These are phyloP conservation scores for Pyrrhoderma noxium DNA, from an alignment of 1,284 basidiomycete species.

Conservation along the genomic window DNA sequence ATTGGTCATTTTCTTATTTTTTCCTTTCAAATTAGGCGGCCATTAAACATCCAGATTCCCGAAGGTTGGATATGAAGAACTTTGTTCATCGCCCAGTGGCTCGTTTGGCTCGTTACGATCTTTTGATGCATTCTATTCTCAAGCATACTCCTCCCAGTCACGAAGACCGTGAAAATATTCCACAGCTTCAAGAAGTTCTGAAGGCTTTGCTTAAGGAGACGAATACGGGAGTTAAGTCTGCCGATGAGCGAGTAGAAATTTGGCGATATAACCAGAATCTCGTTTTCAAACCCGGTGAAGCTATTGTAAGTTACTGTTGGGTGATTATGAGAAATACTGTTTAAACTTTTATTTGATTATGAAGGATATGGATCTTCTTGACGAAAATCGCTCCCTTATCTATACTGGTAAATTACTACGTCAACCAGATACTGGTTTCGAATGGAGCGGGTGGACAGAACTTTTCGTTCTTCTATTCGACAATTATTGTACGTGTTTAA, in stretches of 20 bases:
- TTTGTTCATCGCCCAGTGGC: conserved; percentile 89
- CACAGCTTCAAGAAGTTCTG: conserved; percentile 80
- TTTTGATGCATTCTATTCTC: conserved; percentile 75
- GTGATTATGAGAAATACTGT: background rate
- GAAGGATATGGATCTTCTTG: conserved; percentile 81
- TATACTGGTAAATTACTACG: conserved; percentile 76
- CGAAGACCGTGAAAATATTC: conserved; percentile 73
- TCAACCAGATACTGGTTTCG: conserved; percentile 79
- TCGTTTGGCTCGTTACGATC: conserved; percentile 81
- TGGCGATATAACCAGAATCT: conserved; percentile 79
- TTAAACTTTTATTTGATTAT: conserved; percentile 6
- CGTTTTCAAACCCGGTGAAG: conserved; percentile 72
- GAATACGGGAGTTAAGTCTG: conserved; percentile 74
- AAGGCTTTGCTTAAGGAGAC: conserved; percentile 78
- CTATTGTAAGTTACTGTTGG: conserved; percentile 71
- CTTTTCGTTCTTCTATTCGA: conserved; percentile 86
- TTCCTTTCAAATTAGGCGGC: conserved; percentile 42
- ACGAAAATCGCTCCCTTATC: conserved; percentile 77
- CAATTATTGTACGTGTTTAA: conserved; percentile 91
- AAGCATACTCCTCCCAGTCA: conserved; percentile 67
- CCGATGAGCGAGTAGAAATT: conserved; percentile 81
- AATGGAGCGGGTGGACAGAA: conserved; percentile 79
- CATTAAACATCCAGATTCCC: conserved; percentile 66
- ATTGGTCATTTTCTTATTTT: background rate
- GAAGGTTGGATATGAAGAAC: conserved; percentile 77